These are phyloP conservation scores for Tricholoma sp. DNA, from an alignment of 768 basidiomycete genomes.

Conservation along the genomic window DNA sequence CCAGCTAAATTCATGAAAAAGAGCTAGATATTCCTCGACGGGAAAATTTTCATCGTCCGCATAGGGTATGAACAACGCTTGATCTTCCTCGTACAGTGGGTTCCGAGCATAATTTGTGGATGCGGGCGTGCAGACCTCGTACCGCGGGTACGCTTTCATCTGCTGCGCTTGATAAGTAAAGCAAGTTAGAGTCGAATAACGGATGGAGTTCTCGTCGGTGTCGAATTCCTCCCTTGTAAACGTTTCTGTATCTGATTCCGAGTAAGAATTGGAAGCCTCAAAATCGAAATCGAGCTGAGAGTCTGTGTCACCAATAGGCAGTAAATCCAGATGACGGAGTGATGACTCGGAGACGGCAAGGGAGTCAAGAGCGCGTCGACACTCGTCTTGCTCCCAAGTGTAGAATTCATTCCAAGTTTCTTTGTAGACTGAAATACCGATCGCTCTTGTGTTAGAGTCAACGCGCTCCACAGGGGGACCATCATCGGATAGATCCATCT, in stretches of 20 bases:
- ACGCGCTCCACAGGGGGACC: background rate
- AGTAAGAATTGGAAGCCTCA: background rate
- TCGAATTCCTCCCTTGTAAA: conserved; percentile 16
- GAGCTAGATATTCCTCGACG: conserved; percentile 18
- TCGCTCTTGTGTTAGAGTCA: conserved; percentile 3
- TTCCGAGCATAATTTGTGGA: conserved; percentile 24
- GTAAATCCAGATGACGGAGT: conserved; percentile 4
- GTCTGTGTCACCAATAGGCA: background rate
- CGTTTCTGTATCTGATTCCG: background rate
- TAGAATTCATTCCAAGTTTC: conserved; percentile 43
- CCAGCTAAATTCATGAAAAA: conserved; percentile 27
- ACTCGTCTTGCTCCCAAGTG: conserved; percentile 34
- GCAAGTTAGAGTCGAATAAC: conserved; percentile 9
- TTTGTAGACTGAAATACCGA: conserved; percentile 28
- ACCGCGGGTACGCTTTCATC: conserved; percentile 20
- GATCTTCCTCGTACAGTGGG: background rate
- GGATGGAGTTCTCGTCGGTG: conserved; percentile 1
- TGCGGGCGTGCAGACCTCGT: conserved; percentile 44
- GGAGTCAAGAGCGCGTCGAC: conserved; percentile 10
- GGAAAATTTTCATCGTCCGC: conserved; percentile 42
- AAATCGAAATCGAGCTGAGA: conserved; percentile 3
- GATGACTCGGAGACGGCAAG: background rate
- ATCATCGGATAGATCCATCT: conserved; percentile 6
- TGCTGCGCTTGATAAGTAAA: conserved; percentile 1
- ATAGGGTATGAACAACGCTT: conserved; percentile 36